phyloP scores from a whole-genome alignment of 345 rosid species.

The Schrenkiella parvula region DNA sequence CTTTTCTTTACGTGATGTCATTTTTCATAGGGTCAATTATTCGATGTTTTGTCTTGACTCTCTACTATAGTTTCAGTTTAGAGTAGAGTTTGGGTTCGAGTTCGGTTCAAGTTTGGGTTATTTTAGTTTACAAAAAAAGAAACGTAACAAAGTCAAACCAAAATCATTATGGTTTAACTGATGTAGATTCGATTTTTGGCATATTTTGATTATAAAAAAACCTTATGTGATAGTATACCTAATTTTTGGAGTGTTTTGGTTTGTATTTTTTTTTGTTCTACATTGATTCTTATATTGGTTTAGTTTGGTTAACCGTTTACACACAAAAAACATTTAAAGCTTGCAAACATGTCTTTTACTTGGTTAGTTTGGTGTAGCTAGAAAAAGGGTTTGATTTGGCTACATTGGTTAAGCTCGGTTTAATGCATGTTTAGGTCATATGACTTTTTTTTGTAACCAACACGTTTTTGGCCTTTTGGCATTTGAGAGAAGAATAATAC shows the following conservation, averaged over 20 bases:
- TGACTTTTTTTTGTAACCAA: neutral
- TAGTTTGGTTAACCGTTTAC: neutral
- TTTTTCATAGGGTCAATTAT: constrained; percentile 5
- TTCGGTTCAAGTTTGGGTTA: neutral
- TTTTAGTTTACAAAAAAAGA: neutral
- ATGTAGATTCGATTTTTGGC: neutral
- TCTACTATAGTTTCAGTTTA: neutral
- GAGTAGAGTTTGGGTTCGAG: neutral
- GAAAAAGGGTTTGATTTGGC: neutral
- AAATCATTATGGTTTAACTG: neutral
- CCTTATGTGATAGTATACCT: neutral
- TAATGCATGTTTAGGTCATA: neutral
- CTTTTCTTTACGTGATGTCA: constrained; percentile 27
- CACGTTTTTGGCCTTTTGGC: neutral
- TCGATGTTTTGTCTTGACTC: neutral
- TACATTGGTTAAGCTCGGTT: neutral
- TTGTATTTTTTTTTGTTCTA: neutral
- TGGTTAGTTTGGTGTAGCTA: constrained; percentile 2
- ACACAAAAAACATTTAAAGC: neutral
- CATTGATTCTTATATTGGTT: neutral
- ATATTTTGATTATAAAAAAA: neutral
- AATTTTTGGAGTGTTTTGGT: neutral
- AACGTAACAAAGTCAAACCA: neutral
- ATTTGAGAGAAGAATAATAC: too few species aligned
- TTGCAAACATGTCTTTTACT: neutral